phyloP scores from a whole-genome alignment of 768 basidiomycete genomes.

The Amanita jacksonii region DNA sequence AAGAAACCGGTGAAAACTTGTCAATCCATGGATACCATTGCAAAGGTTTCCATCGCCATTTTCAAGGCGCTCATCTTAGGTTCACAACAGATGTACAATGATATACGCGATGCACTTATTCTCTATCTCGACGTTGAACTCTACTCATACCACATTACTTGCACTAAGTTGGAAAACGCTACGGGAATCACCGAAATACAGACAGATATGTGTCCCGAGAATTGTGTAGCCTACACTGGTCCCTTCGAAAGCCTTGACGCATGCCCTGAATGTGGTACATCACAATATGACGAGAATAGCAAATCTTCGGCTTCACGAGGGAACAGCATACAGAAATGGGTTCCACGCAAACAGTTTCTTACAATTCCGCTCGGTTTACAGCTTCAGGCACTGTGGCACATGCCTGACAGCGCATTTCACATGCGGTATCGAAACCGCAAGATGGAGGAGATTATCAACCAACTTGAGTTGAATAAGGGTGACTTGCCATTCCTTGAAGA shows the following conservation, averaged over 20 bases:
- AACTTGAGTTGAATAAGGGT: not conserved
- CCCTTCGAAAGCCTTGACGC: not conserved
- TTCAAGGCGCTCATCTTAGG: slow-evolving; percentile 1
- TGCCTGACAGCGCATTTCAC: not conserved
- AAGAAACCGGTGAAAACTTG: not conserved
- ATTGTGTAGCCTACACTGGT: slow-evolving; percentile 3
- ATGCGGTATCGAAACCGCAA: slow-evolving; percentile 6
- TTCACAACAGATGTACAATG: slow-evolving; percentile 3
- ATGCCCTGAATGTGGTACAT: slow-evolving; percentile 1
- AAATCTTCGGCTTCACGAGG: not conserved
- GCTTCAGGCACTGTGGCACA: slow-evolving; percentile 3
- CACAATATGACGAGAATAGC: not conserved
- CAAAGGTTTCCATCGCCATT: not conserved
- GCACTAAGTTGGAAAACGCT: not conserved
- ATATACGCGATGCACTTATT: not conserved
- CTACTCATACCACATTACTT: not conserved
- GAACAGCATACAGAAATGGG: not conserved
- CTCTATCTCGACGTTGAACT: not conserved
- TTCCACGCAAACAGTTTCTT: not conserved
- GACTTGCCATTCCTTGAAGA: slow-evolving; percentile 13
- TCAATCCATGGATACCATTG: not conserved
- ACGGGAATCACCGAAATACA: slow-evolving; percentile 1
- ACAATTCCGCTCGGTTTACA: not conserved
- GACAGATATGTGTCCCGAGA: slow-evolving; percentile 6
- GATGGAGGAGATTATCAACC: not conserved